Conservation (phyloP, 2,329 filamentous ascomycete species). For the Pestalotiopsis sp. region DNA sequence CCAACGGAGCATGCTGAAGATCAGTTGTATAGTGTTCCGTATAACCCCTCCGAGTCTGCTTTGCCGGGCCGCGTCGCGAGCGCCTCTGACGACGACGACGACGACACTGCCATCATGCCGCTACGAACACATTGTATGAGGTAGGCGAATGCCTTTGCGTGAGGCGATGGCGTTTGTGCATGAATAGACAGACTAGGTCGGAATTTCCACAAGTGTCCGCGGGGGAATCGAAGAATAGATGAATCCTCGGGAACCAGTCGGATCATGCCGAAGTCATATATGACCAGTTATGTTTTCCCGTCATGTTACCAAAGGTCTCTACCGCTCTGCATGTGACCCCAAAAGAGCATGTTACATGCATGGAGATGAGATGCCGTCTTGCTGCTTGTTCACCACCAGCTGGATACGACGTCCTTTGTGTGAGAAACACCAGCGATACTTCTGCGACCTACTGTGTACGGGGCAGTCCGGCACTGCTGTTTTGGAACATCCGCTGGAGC, state of each 20-base stretch:
- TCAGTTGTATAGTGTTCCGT: background rate
- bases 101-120: background rate
- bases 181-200: background rate
- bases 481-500: background rate
- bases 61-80: background rate
- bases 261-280: conserved; percentile 6
- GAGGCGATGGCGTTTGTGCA: background rate
- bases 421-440: background rate
- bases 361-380: background rate
- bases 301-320: background rate
- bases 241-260: background rate
- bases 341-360: background rate
- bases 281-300: background rate
- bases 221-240: background rate
- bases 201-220: background rate
- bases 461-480: background rate
- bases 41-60: no score
- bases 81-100: background rate
- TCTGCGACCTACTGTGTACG: background rate
- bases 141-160: background rate
- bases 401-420: background rate
- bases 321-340: background rate
- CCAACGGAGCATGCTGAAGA: background rate
- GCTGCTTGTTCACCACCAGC: background rate
- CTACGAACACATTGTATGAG: background rate